Conservation (phyloP, 2,329 filamentous ascomycete species). For the Clathrospora elynae region DNA sequence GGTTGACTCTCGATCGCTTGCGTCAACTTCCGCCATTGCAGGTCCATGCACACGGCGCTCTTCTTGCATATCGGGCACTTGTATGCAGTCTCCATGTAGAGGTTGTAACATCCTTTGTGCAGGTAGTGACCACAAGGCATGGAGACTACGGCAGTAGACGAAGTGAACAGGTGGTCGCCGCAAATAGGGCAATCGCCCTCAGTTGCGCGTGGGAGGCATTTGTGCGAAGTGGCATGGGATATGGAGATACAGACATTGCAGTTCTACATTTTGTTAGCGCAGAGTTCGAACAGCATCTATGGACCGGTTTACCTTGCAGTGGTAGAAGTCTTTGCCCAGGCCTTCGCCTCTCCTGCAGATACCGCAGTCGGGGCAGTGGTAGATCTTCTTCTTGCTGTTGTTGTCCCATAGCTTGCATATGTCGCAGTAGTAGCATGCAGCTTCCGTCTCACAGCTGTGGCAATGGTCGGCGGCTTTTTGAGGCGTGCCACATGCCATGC, state of each 20-base stretch:
- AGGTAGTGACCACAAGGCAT: slow-evolving; percentile 97
- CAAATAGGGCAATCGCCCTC: slow-evolving; percentile 98
- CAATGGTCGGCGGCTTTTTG: slow-evolving; percentile 83
- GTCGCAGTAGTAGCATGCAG: slow-evolving; percentile 89
- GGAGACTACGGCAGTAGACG: slow-evolving; percentile 84
- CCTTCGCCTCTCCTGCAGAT: slow-evolving; percentile 92
- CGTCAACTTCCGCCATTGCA: slow-evolving; percentile 89
- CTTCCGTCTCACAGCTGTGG: slow-evolving; percentile 72
- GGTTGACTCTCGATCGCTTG: slow-evolving; percentile 85
- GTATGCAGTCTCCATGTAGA: slow-evolving; percentile 88
- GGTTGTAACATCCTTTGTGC: slow-evolving; percentile 84
- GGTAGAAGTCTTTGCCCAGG: slow-evolving; percentile 94
- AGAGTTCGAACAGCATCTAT: neutral
- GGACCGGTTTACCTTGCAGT: slow-evolving; percentile 81
- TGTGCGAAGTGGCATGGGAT: slow-evolving; percentile 80
- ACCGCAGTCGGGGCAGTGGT: slow-evolving; percentile 94
- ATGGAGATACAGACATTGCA: slow-evolving; percentile 96
- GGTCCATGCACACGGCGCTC: slow-evolving; percentile 96
- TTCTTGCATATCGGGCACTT: slow-evolving; percentile 97
- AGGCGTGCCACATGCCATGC: slow-evolving; percentile 89
- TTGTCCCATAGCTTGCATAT: slow-evolving; percentile 98
- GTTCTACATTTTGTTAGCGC: slow-evolving; percentile 41
- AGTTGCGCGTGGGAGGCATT: slow-evolving; percentile 77
- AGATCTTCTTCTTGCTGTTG: slow-evolving; percentile 86
- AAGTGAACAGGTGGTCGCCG: slow-evolving; percentile 94